Percentiles rank a stretch among this genome's conserved stretches.
Evolutionary conservation across 139 green algal genomes (phyloP).

Genomic region (Volvox africanus): DNA sequence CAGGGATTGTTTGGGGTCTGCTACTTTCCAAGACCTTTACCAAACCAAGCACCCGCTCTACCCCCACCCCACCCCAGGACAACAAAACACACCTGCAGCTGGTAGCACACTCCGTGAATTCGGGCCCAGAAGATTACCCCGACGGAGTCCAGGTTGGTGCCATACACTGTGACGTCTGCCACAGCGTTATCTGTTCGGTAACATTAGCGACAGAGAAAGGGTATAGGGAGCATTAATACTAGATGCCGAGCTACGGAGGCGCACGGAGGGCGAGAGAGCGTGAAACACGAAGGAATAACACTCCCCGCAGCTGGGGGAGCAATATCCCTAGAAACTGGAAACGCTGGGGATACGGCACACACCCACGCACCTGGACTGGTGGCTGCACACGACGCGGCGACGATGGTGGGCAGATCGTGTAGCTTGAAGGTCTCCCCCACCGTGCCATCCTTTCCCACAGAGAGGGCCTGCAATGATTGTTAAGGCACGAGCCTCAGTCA

Average conservation of each 20-base stretch:
- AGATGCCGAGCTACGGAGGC: neutral
- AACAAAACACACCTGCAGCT: neutral
- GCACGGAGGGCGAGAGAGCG: neutral
- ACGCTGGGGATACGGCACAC: neutral
- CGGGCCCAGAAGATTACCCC: neutral
- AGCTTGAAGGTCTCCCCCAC: neutral
- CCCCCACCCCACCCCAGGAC: neutral
- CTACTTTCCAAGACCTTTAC: neutral
- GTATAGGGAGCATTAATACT: neutral
- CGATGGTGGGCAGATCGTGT: neutral
- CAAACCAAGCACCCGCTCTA: neutral
- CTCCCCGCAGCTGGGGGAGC: neutral
- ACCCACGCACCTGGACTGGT: neutral
- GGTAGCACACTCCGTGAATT: conserved; percentile 14
- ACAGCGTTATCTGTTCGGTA: neutral
- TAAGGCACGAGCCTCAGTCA: too few relatives aligned
- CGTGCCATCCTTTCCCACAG: conserved; percentile 1
- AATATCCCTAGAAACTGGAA: too few relatives aligned
- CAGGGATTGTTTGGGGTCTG: too few relatives aligned
- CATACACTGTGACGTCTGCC: conserved; percentile 8
- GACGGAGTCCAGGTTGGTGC: neutral
- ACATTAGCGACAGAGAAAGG: neutral
- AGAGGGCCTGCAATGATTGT: neutral
- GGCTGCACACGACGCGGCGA: neutral
- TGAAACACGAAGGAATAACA: too few relatives aligned